phyloP scores from a whole-genome alignment of 305 asterid species.

The Plantago coronopus region DNA sequence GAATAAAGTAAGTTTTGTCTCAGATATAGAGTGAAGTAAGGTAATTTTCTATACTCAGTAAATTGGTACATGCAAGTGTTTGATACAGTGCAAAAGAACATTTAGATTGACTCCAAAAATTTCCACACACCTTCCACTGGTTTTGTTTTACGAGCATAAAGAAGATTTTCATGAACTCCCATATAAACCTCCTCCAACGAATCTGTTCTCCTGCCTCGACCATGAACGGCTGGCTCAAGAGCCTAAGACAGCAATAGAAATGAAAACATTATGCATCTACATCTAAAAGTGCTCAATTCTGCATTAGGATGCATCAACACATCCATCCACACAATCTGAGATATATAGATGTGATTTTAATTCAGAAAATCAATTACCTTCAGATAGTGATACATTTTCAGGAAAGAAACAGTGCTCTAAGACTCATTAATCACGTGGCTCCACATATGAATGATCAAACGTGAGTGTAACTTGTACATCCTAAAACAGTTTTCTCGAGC shows the following conservation, averaged over 20 bases:
- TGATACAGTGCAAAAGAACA: slow-evolving; percentile 2
- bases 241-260: slow-evolving; percentile 34
- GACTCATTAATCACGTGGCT: neutral
- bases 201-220: slow-evolving; percentile 84
- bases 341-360: neutral
- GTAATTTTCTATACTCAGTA: slow-evolving; percentile 10
- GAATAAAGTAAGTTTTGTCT: slow-evolving; percentile 8
- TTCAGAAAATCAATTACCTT: neutral
- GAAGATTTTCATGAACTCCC: slow-evolving; percentile 75
- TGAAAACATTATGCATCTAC: slow-evolving; percentile 12
- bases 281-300: slow-evolving; percentile 4
- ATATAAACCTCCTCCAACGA: slow-evolving; percentile 81
- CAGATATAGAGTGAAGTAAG: neutral
- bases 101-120: slow-evolving; percentile 7
- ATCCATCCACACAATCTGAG: slow-evolving; percentile 10
- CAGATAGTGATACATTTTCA: neutral
- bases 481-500: neutral
- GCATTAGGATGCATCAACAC: slow-evolving; percentile 15
- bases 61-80: slow-evolving; percentile 1
- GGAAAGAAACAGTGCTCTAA: too few species aligned
- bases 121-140: slow-evolving; percentile 70
- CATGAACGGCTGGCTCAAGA: slow-evolving; percentile 82
- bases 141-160: slow-evolving; percentile 84
- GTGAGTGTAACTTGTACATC: neutral
- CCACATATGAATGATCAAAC: neutral